Conservation (phyloP, 2,329 filamentous ascomycete genomes). For the Cadophora luteo-olivacea region DNA sequence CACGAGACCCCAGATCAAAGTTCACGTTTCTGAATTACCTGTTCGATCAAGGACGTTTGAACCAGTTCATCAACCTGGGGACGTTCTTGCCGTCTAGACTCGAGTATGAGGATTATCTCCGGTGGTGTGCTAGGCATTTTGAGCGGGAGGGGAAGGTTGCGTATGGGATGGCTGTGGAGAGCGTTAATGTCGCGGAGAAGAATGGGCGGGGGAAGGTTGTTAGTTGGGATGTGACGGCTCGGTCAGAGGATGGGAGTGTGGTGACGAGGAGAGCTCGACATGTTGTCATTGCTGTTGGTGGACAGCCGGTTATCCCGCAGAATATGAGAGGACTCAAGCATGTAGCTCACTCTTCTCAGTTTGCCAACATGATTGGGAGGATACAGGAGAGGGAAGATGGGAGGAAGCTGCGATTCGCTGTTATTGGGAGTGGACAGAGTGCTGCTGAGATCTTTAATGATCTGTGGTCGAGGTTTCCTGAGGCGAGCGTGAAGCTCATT, state of each 20-base stretch:
- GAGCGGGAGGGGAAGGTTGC: conserved; percentile 61
- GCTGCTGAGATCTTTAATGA: conserved; percentile 96
- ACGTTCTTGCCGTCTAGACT: conserved; percentile 86
- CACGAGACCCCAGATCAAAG: conserved; percentile 84
- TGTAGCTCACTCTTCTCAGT: conserved; percentile 89
- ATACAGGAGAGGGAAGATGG: conserved; percentile 51
- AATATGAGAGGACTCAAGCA: conserved; percentile 72
- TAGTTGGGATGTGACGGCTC: conserved; percentile 43
- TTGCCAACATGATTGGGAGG: conserved; percentile 67
- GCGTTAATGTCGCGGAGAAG: conserved; percentile 41
- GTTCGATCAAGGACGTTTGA: conserved; percentile 78
- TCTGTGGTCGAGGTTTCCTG: conserved; percentile 81
- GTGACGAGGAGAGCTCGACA: conserved; percentile 51
- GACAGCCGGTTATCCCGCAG: conserved; percentile 73
- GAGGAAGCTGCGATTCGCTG: conserved; percentile 62
- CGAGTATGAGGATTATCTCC: conserved; percentile 95
- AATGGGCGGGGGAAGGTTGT: conserved; percentile 39
- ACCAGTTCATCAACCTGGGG: conserved; percentile 88
- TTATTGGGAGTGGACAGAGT: conserved; percentile 89
- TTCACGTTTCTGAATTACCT: conserved; percentile 98
- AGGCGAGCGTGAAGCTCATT: conserved; percentile 76
- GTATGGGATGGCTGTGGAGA: conserved; percentile 82
- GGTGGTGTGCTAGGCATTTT: conserved; percentile 88
- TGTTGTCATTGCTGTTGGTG: conserved; percentile 70
- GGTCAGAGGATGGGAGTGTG: conserved; percentile 47